phyloP scores from a whole-genome alignment of 164 flowering plant genomes.

The Vitis riparia region DNA sequence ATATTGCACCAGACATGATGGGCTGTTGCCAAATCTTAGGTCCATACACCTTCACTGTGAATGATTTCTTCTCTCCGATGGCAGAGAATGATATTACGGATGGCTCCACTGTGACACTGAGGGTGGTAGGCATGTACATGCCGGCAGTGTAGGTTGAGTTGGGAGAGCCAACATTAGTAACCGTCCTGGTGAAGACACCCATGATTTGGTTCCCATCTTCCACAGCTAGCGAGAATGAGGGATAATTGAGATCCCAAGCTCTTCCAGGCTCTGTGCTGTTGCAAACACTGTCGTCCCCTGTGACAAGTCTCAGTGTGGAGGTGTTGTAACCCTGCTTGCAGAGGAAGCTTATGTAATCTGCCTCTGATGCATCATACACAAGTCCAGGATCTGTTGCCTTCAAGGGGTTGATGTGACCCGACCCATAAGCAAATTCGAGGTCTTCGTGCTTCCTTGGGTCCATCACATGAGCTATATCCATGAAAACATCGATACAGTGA shows the following conservation, averaged over 20 bases:
- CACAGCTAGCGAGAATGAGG: slow-evolving; percentile 45
- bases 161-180: slow-evolving; percentile 48
- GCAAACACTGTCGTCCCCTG: slow-evolving; percentile 36
- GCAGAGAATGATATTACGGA: slow-evolving; percentile 30
- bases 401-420: slow-evolving; percentile 52
- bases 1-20: slow-evolving; percentile 40
- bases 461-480: slow-evolving; percentile 33
- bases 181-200: slow-evolving; percentile 41
- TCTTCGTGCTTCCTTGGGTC: slow-evolving; percentile 28
- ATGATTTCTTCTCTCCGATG: slow-evolving; percentile 35
- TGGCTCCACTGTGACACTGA: slow-evolving; percentile 30
- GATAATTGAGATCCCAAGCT: slow-evolving; percentile 55
- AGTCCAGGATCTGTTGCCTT: slow-evolving; percentile 51
- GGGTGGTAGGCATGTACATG: slow-evolving; percentile 7
- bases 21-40: slow-evolving; percentile 32
- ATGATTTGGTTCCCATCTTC: slow-evolving; percentile 37
- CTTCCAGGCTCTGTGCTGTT: slow-evolving; percentile 23
- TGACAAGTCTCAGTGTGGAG: slow-evolving; percentile 27
- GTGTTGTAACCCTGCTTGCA: slow-evolving; percentile 46
- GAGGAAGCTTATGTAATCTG: slow-evolving; percentile 45
- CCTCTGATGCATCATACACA: slow-evolving; percentile 38
- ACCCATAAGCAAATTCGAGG: slow-evolving; percentile 51
- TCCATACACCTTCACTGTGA: slow-evolving; percentile 35
- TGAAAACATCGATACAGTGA: background rate
- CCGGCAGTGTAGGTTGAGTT: slow-evolving; percentile 39